These are phyloP conservation scores for Ophiostoma himal-ulmi DNA, from an alignment of 2,329 filamentous ascomycete genomes.

Conservation along the genomic window DNA sequence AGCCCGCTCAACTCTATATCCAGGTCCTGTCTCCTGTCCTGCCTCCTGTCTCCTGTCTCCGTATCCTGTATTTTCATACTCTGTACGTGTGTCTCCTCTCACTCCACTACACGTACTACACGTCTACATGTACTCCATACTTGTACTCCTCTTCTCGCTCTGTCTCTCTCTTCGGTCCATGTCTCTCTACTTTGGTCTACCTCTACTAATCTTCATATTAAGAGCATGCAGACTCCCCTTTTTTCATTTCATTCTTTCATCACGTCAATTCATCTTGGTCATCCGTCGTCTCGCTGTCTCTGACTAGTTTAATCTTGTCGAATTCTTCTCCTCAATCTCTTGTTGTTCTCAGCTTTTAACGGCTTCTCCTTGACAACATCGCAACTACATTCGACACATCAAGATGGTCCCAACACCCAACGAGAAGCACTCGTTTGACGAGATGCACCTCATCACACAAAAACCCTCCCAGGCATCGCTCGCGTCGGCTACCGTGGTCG, in stretches of 20 bases:
- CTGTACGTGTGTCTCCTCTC: no score
- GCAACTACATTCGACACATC: not conserved
- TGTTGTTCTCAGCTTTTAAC: no score
- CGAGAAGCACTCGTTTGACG: slow-evolving; percentile 16
- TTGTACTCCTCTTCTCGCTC: not conserved
- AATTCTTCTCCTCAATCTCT: no score
- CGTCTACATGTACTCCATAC: not conserved
- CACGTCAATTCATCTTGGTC: no score
- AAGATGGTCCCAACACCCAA: not conserved
- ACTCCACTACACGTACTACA: not conserved
- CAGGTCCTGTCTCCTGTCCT: no score
- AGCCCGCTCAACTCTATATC: not conserved
- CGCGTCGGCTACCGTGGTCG: slow-evolving; percentile 27
- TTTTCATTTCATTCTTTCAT: no score
- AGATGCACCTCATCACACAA: slow-evolving; percentile 18
- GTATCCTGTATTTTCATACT: no score
- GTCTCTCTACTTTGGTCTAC: no score
- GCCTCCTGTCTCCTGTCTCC: no score
- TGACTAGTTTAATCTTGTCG: no score
- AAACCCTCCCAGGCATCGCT: slow-evolving; percentile 30
- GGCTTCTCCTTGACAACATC: not conserved
- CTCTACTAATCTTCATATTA: not conserved
- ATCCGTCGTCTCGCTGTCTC: no score
- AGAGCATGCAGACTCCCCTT: no score
- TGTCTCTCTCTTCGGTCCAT: not conserved